Base-by-base conservation (phyloP, 2,329 filamentous ascomycete genomes). In the Thielaviopsis euricoi region DNA sequence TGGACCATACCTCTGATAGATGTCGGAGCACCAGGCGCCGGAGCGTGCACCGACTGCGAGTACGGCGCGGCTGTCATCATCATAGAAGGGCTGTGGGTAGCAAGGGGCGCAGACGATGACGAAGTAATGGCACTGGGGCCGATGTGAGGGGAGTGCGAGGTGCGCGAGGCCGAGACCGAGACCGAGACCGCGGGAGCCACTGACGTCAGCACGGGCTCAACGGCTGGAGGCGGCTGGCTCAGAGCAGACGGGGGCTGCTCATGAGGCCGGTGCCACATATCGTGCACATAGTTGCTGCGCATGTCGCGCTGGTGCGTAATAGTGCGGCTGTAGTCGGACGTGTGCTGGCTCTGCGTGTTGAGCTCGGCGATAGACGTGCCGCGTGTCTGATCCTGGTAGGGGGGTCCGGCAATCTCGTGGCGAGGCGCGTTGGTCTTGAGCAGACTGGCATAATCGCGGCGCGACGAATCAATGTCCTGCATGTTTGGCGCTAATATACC, bases 311-410 rank as follows among this genome's bases (percentile, higher is more conserved):
- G 86, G 64, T 86, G 80, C 65, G 86, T 89, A 55, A 97, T 76
- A 52, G 80, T 79, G 65, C 93, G 89, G 73, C 91, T 97, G 73
- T 86, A 95, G 64, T 97, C 91, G 59, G 89, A 88, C 19, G 91
- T 86, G 62, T 95, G 88, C 55, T 88, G 82, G 26, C 89, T 88
- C 69, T 96, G 89, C 52, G 86, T 85, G 63, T 93, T 77, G 57
- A 97, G 82, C 65, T 97, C 91, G 52, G 80, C 76, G 26, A 87
- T 77, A 29, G 84, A 81, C 62, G 85, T 87, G 12, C 88, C 77
- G 67, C 90, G 83, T 9, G 85, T 87, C 64, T 89, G 80, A 68
- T 97, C 93, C 69, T 91, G 85, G 71, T 96, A 98, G 10, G 89
- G 77, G 43, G 86, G 83, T 23, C 90, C 93, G 15, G 86, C 82